Conservation (phyloP, 1,284 basidiomycete species). For the Rhodofomes roseus region DNA sequence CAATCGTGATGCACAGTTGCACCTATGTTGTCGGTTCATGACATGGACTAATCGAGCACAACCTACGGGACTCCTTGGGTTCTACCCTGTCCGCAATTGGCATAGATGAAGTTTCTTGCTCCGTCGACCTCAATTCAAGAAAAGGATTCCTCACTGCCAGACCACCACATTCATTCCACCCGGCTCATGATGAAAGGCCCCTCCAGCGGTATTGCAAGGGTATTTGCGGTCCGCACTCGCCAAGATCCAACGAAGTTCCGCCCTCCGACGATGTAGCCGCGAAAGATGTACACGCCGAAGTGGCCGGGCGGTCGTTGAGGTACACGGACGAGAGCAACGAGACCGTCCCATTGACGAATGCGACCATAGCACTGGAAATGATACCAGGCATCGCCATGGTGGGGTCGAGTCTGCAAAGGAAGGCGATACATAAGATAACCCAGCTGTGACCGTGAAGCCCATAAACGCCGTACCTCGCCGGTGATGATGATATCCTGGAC, state of each 20-base stretch:
- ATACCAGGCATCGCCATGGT: slow-evolving; percentile 57
- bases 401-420: slow-evolving; percentile 41
- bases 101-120: no score
- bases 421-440: no score
- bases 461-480: slow-evolving; percentile 39
- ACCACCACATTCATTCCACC: slow-evolving; percentile 1
- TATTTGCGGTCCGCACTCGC: slow-evolving; percentile 41
- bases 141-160: no score
- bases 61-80: no score
- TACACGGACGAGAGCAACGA: slow-evolving; percentile 55
- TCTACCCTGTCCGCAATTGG: no score
- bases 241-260: slow-evolving; percentile 68
- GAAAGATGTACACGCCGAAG: slow-evolving; percentile 51
- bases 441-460: neutral
- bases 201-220: slow-evolving; percentile 41
- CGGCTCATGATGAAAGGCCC: slow-evolving; percentile 42
- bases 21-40: no score
- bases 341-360: slow-evolving; percentile 63
- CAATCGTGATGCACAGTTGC: no score
- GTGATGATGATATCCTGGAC: slow-evolving; percentile 55
- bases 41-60: no score
- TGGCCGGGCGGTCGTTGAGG: slow-evolving; percentile 29
- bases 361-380: slow-evolving; percentile 59
- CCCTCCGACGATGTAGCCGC: slow-evolving; percentile 63
- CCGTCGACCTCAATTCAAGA: no score